Base-by-base conservation (phyloP, 129 eudicot genomes). In the Escallonia rubra region DNA sequence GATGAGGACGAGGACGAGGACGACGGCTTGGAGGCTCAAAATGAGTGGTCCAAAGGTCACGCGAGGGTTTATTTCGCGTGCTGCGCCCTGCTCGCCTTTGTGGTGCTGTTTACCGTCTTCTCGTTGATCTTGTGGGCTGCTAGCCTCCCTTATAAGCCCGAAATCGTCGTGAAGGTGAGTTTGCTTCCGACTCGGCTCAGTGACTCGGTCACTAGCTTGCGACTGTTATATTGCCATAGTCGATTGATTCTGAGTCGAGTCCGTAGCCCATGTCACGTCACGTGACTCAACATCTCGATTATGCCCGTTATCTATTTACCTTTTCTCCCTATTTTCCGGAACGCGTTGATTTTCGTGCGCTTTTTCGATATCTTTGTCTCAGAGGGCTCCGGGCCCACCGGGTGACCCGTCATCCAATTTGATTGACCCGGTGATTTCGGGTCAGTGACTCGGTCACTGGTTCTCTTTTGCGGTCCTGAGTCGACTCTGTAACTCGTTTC, bases 41-140 rank as follows among this genome's bases (percentile, higher is more conserved):
- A 63, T 44, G 34, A 23, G 34, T 23, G 34, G 34, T 23, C 34
- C 34, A 23, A 23, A 23, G 34, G 34, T 23, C 83, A 84, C 9
- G 47, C 81, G 8, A 85, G 75, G 83, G 81, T 91, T 59, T 91
- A 91, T 23, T 23, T 23, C 34, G 87, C 72, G 34, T 55, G 71
- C 3, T 88, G 96, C 72, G 85, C 88, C 34, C 61, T 91, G 60
- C 63, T 88, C 52, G 83, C 87, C 45, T 88, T 91, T 60, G 73
- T 79, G 5, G 68, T 77, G 5, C 60, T 91, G 73, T 91, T 91
- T 60, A 61, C 79, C 3, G 7, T 72, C 6, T 91, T 88, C 64
- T 85, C 94, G 0, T 75, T 87, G 78, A 87, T 85, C 72, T 68
- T 91, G 76, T 91, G 97, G 97, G 97, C 84, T 54, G 86, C 97